Evolutionary conservation across 257 asterid species (phyloP), one percentile per base, ranked within the genome.

Genomic region (Vinca minor): DNA sequence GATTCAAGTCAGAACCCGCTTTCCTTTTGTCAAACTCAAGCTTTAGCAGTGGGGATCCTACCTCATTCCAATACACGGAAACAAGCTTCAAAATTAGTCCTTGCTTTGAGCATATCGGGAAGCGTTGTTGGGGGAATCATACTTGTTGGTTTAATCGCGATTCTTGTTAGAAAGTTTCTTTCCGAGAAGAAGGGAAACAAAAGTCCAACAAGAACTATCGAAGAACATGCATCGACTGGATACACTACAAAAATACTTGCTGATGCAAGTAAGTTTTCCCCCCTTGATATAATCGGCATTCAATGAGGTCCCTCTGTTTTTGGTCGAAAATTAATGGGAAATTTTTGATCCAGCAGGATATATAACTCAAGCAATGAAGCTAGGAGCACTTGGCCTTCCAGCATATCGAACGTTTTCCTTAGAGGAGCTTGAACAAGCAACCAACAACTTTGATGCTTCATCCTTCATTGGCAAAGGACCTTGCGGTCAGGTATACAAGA

Each of bases 391-490:
- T 15, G 85, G 85, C 49, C 82, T 91, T 77, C 94, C 96, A 32
- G 74, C 88, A 44, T 88, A 88, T 62, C 69, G 91, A 65, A 77
- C 84, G 34, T 88, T 88, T 68, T 76, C 93, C 18, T 59, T 83
- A 34, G 96, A 83, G 69, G 98, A 91, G 72, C 86, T 91, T 26
- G 86, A 86, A 82, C 79, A 59, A 72, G 98, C 95, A 28, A 86
- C 96, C 0, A 82, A 78, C 68, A 83, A 88, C 71, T 88, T 88
- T 13, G 79, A 77, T 36, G 49, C 88, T n/a, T 83, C 94, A 23
- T 62, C 78, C 44, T 84, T 76, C 70, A 77, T 85, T 69, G 92
- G 85, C 18, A 87, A 86, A 73, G 87, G 84, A 54, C 77, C 87
- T 69, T 81, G 60, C 41, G 87, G 85, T 47, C 98, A 91, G 91